These are phyloP conservation scores for Halophytophthora polymorphica DNA, from an alignment of 352 stramenopile species.

Conservation along the genomic window DNA sequence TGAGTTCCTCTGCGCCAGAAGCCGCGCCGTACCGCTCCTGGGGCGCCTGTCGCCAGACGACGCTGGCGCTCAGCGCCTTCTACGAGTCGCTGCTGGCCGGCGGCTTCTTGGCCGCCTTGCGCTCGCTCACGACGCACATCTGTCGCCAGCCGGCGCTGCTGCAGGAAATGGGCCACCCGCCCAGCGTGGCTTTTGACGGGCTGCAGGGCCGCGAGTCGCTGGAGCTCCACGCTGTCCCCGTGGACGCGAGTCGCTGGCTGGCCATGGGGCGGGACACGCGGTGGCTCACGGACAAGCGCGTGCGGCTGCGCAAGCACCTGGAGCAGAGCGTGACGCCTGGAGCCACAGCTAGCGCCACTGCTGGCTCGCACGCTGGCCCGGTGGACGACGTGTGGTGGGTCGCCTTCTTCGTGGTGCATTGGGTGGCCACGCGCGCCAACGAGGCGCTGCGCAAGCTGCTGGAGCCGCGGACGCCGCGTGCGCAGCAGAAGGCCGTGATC, in stretches of 20 bases:
- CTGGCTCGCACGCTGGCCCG: not conserved
- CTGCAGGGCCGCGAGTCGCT: not conserved
- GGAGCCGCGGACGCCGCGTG: conserved; percentile 4
- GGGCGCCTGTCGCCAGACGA: conserved; percentile 20
- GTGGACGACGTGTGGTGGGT: conserved; percentile 47
- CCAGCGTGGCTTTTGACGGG: conserved; percentile 6
- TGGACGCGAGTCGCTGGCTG: conserved; percentile 3
- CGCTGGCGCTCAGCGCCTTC: conserved; percentile 19
- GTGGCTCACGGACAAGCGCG: conserved; percentile 54
- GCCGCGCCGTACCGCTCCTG: conserved; percentile 20
- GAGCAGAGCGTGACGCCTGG: conserved; percentile 19
- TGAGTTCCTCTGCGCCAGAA: conserved; percentile 1
- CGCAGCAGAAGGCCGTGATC: conserved; percentile 16
- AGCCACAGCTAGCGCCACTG: not conserved
- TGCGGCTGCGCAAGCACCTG: conserved; percentile 45
- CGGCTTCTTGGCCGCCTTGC: conserved; percentile 15
- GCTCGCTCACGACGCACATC: conserved; percentile 21
- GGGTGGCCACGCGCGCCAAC: conserved; percentile 30
- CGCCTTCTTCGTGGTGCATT: conserved; percentile 45
- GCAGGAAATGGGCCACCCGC: conserved; percentile 29
- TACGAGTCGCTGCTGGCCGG: conserved; percentile 28
- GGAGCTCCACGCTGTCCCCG: not conserved
- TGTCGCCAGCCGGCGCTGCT: conserved; percentile 18
- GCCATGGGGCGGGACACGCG: conserved; percentile 25
- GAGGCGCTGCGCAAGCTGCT: conserved; percentile 26